Percentiles rank a stretch among this genome's conserved stretches.
These are phyloP conservation scores for Chalciporus sphaerocephalus DNA, from an alignment of 768 basidiomycete species.

Conservation along the genomic window DNA sequence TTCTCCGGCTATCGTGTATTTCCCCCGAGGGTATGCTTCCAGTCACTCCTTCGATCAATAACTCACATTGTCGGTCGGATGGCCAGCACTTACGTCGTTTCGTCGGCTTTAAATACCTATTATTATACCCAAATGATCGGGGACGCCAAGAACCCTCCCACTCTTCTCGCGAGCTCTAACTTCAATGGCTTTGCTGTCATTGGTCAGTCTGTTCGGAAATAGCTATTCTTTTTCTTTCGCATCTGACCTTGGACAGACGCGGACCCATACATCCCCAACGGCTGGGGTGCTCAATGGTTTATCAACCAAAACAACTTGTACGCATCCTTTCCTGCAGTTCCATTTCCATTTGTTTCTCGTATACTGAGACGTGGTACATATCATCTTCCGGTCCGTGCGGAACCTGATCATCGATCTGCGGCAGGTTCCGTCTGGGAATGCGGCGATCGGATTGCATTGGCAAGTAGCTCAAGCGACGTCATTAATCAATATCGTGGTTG, in stretches of 20 bases:
- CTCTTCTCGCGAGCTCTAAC: conserved; percentile 51
- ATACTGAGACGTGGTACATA: conserved; percentile 1
- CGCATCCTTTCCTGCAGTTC: not conserved
- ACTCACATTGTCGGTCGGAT: conserved; percentile 4
- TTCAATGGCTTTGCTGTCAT: conserved; percentile 74
- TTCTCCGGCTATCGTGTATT: conserved; percentile 70
- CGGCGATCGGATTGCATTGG: conserved; percentile 77
- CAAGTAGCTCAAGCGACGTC: conserved; percentile 78
- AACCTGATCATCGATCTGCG: conserved; percentile 71
- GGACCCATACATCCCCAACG: conserved; percentile 64
- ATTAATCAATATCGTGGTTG: conserved; percentile 63
- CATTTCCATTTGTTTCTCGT: not conserved
- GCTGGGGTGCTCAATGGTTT: conserved; percentile 31
- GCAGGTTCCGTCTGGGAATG: conserved; percentile 46
- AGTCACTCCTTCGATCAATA: not conserved
- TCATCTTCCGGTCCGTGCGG: conserved; percentile 64
- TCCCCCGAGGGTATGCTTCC: conserved; percentile 56
- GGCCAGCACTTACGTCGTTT: conserved; percentile 60
- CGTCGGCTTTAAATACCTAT: conserved; percentile 59
- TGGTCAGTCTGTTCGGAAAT: conserved; percentile 39
- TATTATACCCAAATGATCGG: conserved; percentile 79
- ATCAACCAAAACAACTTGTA: conserved; percentile 25
- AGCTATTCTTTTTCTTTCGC: not conserved
- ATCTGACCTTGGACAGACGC: conserved; percentile 43
- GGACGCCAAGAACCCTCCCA: conserved; percentile 65